Evolutionary conservation across 1,139 yeast species (phyloP), one percentile per base, ranked within the genome.

Genomic region (Geotrichum carabidarum): DNA sequence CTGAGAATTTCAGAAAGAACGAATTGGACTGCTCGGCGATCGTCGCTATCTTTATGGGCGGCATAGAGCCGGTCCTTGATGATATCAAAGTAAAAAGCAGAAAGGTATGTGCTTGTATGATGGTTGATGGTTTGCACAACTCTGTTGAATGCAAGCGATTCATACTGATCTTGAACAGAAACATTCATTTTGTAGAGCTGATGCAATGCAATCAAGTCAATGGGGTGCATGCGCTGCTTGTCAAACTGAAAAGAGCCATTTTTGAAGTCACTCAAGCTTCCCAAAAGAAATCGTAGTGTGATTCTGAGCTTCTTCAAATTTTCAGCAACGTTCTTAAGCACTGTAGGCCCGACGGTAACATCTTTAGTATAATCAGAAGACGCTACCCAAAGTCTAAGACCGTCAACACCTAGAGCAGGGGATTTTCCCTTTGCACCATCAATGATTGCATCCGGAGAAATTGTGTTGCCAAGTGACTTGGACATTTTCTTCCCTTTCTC

Each of bases 401-500:
- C 99, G 69, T 91, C 98, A 14, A 89, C 80, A 6, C 99, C 99
- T 34, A 91, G 73, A n/a, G 82, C 76, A 1, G 90, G 90, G 27
- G 84, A 70, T 12, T 68, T 66, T 3, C 76, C 77, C 54, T 79
- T 76, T 47, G 82, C 80, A 1, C 96, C 96, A 49, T 79, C 73
- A 44, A 91, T 81, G 15, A 74, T 63, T 9, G 85, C 80, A 47
- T 81, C 81, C 0, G 99, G 98, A 0, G 80, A 70, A 41, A 91
- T 79, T 0, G 83, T 83, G 63, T 93, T 93, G 0, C 98, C 97
- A 50, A 87, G 71, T 0, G 96, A 88, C 66, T 93, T 93, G 1
- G 98, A 90, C 99, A 93, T 93, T 65, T 93, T 93, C 57, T 79
- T 80, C 27, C 94, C 94, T 62, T 83, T 80, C 60, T 83, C 88